A percentile compares a stretch with the other conserved stretches of the same genome.
Evolutionary conservation across 2,329 filamentous ascomycete species (phyloP).

Genomic region (Ophiostoma fasciatum): DNA sequence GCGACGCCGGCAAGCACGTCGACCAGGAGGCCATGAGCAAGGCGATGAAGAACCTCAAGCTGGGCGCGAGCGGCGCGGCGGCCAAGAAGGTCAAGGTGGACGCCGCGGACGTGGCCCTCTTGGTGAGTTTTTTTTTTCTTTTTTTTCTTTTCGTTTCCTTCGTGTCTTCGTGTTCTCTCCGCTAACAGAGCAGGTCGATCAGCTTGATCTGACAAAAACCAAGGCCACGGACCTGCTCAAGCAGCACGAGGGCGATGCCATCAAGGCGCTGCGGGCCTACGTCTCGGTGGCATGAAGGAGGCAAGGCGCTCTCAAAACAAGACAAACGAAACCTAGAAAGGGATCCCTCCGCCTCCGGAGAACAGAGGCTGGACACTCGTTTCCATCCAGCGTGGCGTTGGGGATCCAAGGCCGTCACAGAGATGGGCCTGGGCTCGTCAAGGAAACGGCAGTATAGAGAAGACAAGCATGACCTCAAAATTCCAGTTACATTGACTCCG

Average conservation of each 20-base stretch:
- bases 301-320: too few species aligned
- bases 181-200: constrained; percentile 36
- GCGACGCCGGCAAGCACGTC: constrained; percentile 40
- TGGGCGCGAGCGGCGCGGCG: constrained; percentile 22
- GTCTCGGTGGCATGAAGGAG: constrained; percentile 14
- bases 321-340: too few species aligned
- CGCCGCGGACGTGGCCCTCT: constrained; percentile 49
- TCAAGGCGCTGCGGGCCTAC: constrained; percentile 51
- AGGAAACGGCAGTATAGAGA: too few species aligned
- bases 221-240: constrained; percentile 65
- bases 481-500: constrained; percentile 5
- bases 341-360: too few species aligned
- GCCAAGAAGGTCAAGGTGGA: constrained; percentile 59
- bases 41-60: constrained; percentile 51
- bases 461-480: too few species aligned
- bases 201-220: constrained; percentile 55
- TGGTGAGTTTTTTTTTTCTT: constrained; percentile 33
- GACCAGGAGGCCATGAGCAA: constrained; percentile 57
- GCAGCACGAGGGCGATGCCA: constrained; percentile 53
- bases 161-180: background rate
- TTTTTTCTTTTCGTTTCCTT: background rate
- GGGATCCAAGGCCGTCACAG: too few species aligned
- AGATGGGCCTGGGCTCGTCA: too few species aligned
- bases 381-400: too few species aligned
- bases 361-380: too few species aligned